phyloP scores from a whole-genome alignment of 2,329 filamentous ascomycete species.

The Westerdykella aurantiaca region DNA sequence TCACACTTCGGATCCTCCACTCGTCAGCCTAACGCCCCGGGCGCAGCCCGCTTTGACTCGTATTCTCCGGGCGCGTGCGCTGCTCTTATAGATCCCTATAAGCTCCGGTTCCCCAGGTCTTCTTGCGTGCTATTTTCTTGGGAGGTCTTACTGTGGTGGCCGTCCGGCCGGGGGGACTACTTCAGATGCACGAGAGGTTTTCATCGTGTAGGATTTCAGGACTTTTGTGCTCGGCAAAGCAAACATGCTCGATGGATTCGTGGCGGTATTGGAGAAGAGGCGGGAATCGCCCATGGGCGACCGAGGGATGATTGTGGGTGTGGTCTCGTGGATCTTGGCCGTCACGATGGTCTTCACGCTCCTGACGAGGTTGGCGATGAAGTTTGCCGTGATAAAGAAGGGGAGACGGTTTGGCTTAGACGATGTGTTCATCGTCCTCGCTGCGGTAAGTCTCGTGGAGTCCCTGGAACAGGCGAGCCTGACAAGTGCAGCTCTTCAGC shows the following conservation, averaged over 20 bases:
- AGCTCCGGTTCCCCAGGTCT: conserved; percentile 10
- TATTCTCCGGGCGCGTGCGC: conserved; percentile 9
- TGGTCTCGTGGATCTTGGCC: conserved; percentile 25
- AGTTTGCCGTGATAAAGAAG: conserved; percentile 17
- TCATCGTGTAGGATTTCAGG: conserved; percentile 5
- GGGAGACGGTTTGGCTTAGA: conserved; percentile 13
- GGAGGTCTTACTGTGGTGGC: conserved; percentile 15
- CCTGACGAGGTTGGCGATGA: conserved; percentile 21
- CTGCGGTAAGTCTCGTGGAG: conserved; percentile 16
- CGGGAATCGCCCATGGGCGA: conserved; percentile 7
- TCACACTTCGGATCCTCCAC: conserved; percentile 15
- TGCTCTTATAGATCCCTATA: conserved; percentile 9
- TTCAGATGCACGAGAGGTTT: conserved; percentile 13
- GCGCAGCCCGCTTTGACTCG: conserved; percentile 10
- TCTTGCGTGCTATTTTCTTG: conserved; percentile 2
- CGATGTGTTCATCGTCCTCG: conserved; percentile 22
- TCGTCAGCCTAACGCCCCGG: conserved; percentile 9
- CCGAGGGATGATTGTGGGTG: conserved; percentile 14
- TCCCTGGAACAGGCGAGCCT: conserved; percentile 1
- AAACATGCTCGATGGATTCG: conserved; percentile 11
- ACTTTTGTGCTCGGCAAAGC: conserved; percentile 1
- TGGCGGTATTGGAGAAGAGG: conserved; percentile 9
- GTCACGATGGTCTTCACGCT: conserved; percentile 18
- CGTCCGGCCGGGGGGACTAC: conserved; percentile 13
- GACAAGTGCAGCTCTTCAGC: conserved; percentile 20